A percentile compares a stretch with the other conserved stretches of the same genome.
Conservation (phyloP, 352 stramenopile species). For the Pythium aphanidermatum region DNA sequence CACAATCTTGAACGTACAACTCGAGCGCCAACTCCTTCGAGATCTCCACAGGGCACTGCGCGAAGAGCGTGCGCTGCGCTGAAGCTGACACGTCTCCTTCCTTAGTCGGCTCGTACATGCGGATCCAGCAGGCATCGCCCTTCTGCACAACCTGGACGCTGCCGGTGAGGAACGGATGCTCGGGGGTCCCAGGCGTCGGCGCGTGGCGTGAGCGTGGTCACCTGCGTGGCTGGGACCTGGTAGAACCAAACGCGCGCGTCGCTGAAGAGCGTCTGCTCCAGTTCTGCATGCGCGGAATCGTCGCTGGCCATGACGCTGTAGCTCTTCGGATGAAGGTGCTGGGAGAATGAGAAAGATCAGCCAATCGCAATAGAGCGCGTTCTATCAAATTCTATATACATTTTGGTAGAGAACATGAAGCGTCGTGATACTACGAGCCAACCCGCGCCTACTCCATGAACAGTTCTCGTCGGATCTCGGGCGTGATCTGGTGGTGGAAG, state of each 20-base stretch:
- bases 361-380: conserved; percentile 13
- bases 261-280: conserved; percentile 75
- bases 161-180: conserved; percentile 78
- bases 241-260: conserved; percentile 83
- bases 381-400: conserved; percentile 27
- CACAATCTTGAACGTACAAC: conserved; percentile 80
- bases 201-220: conserved; percentile 66
- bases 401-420: conserved; percentile 12
- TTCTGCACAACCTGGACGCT: conserved; percentile 60
- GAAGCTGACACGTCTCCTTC: not conserved
- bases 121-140: conserved; percentile 65
- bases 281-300: conserved; percentile 16
- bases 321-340: not conserved
- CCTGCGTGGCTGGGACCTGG: conserved; percentile 58
- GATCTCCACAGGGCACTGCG: conserved; percentile 74
- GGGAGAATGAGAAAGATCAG: no score
- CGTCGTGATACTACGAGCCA: not conserved
- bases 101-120: conserved; percentile 63
- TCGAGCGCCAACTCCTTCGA: conserved; percentile 51
- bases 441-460: conserved; percentile 55
- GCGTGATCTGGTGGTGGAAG: conserved; percentile 97
- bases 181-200: conserved; percentile 77
- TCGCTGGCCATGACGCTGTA: conserved; percentile 1
- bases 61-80: conserved; percentile 46
- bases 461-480: conserved; percentile 97